These are phyloP conservation scores for Lecanoromycetidae sp. DNA, from an alignment of 2,329 filamentous ascomycete species.

Conservation along the genomic window DNA sequence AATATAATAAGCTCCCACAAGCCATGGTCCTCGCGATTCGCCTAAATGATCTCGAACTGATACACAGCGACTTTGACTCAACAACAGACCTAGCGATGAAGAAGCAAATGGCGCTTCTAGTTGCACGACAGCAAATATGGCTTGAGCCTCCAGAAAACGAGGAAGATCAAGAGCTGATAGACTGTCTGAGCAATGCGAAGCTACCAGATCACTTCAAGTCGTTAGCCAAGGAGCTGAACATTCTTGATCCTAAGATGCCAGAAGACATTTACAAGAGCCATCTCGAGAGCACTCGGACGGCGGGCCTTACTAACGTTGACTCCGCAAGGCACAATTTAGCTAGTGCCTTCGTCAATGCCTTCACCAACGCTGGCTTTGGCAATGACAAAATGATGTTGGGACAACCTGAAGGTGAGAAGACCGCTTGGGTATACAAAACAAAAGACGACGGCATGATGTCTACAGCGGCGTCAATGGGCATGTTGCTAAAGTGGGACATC, in stretches of 20 bases:
- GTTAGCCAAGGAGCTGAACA: slow-evolving; percentile 89
- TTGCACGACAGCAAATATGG: slow-evolving; percentile 81
- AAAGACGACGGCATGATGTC: slow-evolving; percentile 98
- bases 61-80: slow-evolving; percentile 67
- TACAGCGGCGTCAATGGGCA: slow-evolving; percentile 84
- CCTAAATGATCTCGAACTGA: slow-evolving; percentile 74
- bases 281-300: slow-evolving; percentile 85
- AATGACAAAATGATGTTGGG: slow-evolving; percentile 97
- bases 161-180: slow-evolving; percentile 61
- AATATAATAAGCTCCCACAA: slow-evolving; percentile 85
- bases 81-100: slow-evolving; percentile 71
- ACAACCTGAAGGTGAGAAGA: slow-evolving; percentile 58
- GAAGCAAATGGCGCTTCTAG: slow-evolving; percentile 88
- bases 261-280: slow-evolving; percentile 99
- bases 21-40: slow-evolving; percentile 91
- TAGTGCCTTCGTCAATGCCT: slow-evolving; percentile 91
- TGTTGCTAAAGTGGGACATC: slow-evolving; percentile 85
- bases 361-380: slow-evolving; percentile 90
- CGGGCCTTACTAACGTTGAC: slow-evolving; percentile 86
- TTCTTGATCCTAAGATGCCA: slow-evolving; percentile 88
- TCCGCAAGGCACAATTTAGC: slow-evolving; percentile 93
- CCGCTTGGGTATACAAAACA: slow-evolving; percentile 97
- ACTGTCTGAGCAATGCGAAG: slow-evolving; percentile 78
- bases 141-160: slow-evolving; percentile 55
- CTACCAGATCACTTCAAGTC: slow-evolving; percentile 88